Base-by-base conservation (phyloP, 164 flowering plant species). In the Umbilicus rupestris region DNA sequence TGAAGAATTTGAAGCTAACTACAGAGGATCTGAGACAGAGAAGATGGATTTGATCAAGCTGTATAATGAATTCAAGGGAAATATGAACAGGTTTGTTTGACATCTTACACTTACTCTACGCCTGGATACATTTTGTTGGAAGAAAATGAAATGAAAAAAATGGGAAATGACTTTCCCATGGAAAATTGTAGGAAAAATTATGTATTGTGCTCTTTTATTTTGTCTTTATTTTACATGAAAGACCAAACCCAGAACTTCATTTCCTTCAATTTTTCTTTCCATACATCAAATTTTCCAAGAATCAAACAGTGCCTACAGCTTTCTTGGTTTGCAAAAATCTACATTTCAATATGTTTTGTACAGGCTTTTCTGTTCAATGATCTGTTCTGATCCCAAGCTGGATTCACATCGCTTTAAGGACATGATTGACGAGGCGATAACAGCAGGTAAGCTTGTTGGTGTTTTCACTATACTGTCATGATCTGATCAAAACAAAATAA, bases 361-460 rank as follows among this genome's bases (percentile, higher is more conserved):
- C 81, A 95, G 99, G 86, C 86, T 95, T 52, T 95, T 95, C 72
- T 87, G 97, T 69, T 85, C 89, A 58, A 88, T 95, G 99, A 78
- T 95, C 33, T 95, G 99, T 77, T 95, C 99, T 7, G 97, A 95
- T 70, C 72, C 88, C 50, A 88, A 78, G 81, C 83, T 95, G 71
- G 99, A 95, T 77, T 88, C 97, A 41, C 99, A 95, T 77, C 82
- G 97, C 19, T 95, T 89, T 83, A 95, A 83, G 83, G 97, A 92
- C 75, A 86, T 92, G 31, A 78, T 95, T 49, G 92, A 95, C 52
- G 92, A 83, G 75, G 90, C 89, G 57, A 86, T 95, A 46, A 83
- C 88, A 69, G 81, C 84, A 45, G 97, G 99, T 95, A 65, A 64
- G 73, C 22, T 7, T 70, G 49, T 20, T 68, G 37, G 8, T 50